These are phyloP conservation scores for Funneliformis mosseae DNA, from an alignment of 192 early-diverging fungal genomes.

Conservation along the genomic window DNA sequence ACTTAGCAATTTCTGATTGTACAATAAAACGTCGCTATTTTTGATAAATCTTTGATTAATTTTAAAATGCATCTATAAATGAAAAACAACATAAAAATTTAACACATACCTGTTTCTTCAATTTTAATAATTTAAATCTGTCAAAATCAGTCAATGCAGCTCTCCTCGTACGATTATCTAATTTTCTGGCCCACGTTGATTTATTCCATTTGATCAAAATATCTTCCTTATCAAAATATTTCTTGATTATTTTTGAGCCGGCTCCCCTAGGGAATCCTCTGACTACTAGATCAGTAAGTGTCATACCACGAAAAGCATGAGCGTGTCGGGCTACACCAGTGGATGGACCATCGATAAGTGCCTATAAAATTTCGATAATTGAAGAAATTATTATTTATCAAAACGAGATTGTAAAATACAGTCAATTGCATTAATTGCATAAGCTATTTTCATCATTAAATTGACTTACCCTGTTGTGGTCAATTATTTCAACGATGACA, in stretches of 20 bases:
- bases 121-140: conserved; percentile 96
- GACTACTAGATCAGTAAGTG: conserved; percentile 88
- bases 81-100: background rate
- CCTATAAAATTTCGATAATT: conserved; percentile 44
- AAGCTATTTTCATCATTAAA: background rate
- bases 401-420: background rate
- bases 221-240: conserved; percentile 84
- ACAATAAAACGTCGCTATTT: background rate
- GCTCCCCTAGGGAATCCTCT: conserved; percentile 82
- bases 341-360: conserved; percentile 96
- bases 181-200: conserved; percentile 97
- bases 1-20: background rate
- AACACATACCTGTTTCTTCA: conserved; percentile 62
- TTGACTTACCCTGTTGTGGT: conserved; percentile 89
- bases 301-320: conserved; percentile 86
- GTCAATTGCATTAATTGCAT: too few relatives aligned
- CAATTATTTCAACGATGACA: conserved; percentile 98
- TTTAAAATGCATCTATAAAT: background rate
- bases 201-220: conserved; percentile 79
- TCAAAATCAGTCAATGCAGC: conserved; percentile 90
- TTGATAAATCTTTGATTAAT: background rate
- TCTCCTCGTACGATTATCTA: conserved; percentile 78
- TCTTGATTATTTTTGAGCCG: conserved; percentile 75
- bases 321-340: conserved; percentile 89
- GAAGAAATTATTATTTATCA: background rate